Evolutionary conservation across 78 protist species (phyloP), one percentile per base, ranked within the genome.

Genomic region (Dictyostelium capitatum): DNA sequence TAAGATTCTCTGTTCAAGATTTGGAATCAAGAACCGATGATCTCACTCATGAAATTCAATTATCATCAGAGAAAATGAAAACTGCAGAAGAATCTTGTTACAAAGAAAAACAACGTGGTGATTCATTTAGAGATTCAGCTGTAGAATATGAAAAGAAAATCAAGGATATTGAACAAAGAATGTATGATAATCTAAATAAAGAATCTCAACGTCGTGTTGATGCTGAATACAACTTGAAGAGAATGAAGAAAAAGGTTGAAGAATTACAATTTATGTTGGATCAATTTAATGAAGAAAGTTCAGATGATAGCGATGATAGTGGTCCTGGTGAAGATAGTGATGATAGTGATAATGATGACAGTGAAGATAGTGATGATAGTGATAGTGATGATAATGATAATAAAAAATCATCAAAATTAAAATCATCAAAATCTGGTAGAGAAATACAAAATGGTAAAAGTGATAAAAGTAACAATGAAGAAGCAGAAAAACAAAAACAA

Each of bases 91-190:
- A 69, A 11, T 28, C 91, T 20, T 19, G 25, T 20, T 83, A 72
- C 53, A 83, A 83, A 48, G 91, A 83, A 56, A 83, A 56, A 54
- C 91, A 83, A 56, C 28, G 91, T 30, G 91, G 91, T 56, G 91
- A 83, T 59, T 75, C 91, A 37, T 83, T 83, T 25, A 69, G 91
- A 43, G 91, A 83, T 46, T 72, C 82, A 23, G 91, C 81, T 3
- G 91, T 83, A 0, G 91, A 83, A 48, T 83, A 83, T 25, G 91
- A 83, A 73, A 69, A 73, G 70, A 83, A 73, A 64, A 73, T 83
- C 3, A 83, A 83, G 25, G 91, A 83, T 43, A 17, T 83, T 6
- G 91, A 83, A 28, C 56, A 79, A 41, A 83, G 91, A 83, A 83
- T 73, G 82, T 73, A 77, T 59, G 91, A 83, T 56, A 83, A 83